These are phyloP conservation scores for Cronartium quercuum DNA, from an alignment of 1,284 basidiomycete species.

Conservation along the genomic window DNA sequence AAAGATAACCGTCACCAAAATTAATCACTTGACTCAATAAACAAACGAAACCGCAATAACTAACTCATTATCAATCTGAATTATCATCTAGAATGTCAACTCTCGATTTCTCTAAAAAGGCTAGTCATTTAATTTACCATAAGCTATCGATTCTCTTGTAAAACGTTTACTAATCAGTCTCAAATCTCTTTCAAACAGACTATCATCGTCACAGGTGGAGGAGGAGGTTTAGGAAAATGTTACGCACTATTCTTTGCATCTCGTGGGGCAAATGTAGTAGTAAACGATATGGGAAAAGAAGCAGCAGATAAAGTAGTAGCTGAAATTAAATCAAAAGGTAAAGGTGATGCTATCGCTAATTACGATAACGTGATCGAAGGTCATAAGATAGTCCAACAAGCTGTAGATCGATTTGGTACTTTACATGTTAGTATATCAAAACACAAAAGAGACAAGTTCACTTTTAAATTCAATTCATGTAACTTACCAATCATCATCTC, in stretches of 20 bases:
- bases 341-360: constrained; percentile 66
- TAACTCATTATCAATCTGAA: too few species aligned
- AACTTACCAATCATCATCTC: not conserved
- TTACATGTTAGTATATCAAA: constrained; percentile 65
- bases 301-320: constrained; percentile 89
- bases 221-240: constrained; percentile 83
- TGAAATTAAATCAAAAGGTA: constrained; percentile 80
- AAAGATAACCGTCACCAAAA: too few species aligned
- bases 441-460: too few species aligned
- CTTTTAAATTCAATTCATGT: too few species aligned
- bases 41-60: too few species aligned
- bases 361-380: constrained; percentile 86
- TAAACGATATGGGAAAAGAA: constrained; percentile 84
- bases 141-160: too few species aligned
- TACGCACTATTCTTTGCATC: constrained; percentile 86
- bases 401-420: constrained; percentile 76
- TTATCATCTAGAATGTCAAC: too few species aligned
- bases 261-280: constrained; percentile 85
- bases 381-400: constrained; percentile 69
- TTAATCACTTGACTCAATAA: too few species aligned
- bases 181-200: constrained; percentile 78
- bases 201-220: constrained; percentile 90
- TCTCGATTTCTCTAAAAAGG: not conserved
- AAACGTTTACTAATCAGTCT: not conserved
- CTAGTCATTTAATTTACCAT: too few species aligned